These are phyloP conservation scores for Pythium volutum DNA, from an alignment of 352 stramenopile genomes.

Conservation along the genomic window DNA sequence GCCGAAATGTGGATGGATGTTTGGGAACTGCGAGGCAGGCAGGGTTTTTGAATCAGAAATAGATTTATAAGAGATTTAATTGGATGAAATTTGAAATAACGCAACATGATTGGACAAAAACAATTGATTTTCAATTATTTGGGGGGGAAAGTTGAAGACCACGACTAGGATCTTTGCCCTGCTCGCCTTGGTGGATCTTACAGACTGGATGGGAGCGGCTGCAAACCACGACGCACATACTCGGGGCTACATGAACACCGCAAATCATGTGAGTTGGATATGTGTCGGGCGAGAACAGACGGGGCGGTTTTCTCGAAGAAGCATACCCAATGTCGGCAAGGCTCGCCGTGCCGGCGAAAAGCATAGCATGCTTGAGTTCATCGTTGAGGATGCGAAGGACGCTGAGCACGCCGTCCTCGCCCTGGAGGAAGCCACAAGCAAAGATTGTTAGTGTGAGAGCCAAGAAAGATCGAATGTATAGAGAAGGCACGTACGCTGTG, in stretches of 20 bases:
- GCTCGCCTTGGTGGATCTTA: not conserved
- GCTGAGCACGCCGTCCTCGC: slow-evolving; percentile 83
- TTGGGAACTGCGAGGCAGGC: not conserved
- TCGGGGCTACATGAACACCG: slow-evolving; percentile 22
- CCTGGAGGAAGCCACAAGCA: slow-evolving; percentile 24
- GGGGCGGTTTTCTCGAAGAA: not conserved
- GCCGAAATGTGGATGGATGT: not conserved
- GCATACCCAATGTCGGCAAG: slow-evolving; percentile 73
- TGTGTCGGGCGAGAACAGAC: not conserved
- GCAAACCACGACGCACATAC: slow-evolving; percentile 32
- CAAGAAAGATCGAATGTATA: too few species aligned
- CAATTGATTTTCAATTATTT: not conserved
- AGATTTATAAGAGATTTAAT: slow-evolving; percentile 7
- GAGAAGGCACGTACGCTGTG: slow-evolving; percentile 68
- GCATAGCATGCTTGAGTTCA: slow-evolving; percentile 93
- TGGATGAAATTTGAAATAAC: slow-evolving; percentile 12
- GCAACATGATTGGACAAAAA: slow-evolving; percentile 25
- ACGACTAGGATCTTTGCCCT: not conserved
- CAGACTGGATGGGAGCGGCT: slow-evolving; percentile 22
- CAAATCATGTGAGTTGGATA: not conserved
- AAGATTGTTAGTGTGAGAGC: too few species aligned
- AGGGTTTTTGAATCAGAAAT: slow-evolving; percentile 19
- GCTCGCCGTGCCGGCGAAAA: slow-evolving; percentile 63
- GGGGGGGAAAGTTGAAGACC: not conserved
- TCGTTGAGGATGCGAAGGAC: slow-evolving; percentile 90